Conservation (phyloP, 2,329 filamentous ascomycete genomes). For the Trichoderma arundinaceum region DNA sequence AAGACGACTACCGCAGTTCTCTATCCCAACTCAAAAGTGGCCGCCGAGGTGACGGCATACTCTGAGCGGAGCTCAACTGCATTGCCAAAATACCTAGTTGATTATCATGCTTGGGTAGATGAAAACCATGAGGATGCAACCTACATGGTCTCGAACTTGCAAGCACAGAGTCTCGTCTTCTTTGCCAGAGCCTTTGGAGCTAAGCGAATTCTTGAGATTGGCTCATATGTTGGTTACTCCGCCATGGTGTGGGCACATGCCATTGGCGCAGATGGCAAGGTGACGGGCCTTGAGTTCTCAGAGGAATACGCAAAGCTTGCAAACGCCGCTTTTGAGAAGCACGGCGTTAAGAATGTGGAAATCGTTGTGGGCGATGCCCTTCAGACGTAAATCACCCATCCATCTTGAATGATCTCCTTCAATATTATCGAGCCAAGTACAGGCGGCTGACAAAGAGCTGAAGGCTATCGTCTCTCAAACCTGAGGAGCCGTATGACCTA, state of each 20-base stretch:
- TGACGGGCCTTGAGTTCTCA: constrained; percentile 50
- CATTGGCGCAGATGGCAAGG: constrained; percentile 41
- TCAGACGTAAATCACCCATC: constrained; percentile 45
- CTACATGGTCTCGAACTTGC: constrained; percentile 46
- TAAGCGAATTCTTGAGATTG: constrained; percentile 50
- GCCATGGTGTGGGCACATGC: constrained; percentile 50
- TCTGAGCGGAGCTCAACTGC: constrained; percentile 44
- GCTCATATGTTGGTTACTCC: constrained; percentile 51
- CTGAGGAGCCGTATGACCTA: constrained; percentile 53
- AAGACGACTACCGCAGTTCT: constrained; percentile 43
- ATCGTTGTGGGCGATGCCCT: constrained; percentile 52
- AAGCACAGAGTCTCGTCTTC: constrained; percentile 43
- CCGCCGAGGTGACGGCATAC: constrained; percentile 46
- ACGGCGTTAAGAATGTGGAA: constrained; percentile 49
- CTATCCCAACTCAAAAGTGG: constrained; percentile 48
- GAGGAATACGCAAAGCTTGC: constrained; percentile 49
- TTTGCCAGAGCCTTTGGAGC: constrained; percentile 47
- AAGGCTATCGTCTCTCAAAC: constrained; percentile 45
- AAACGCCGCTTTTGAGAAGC: constrained; percentile 44
- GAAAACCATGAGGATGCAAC: constrained; percentile 36
- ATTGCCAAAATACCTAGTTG: constrained; percentile 44
- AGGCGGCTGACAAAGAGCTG: not conserved
- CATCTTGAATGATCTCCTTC: not conserved
- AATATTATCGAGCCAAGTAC: not conserved
- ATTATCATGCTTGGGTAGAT: constrained; percentile 45